A percentile compares a stretch with the other conserved stretches of the same genome.
phyloP scores from a whole-genome alignment of 1,284 basidiomycete species.

The Naganishia albida region DNA sequence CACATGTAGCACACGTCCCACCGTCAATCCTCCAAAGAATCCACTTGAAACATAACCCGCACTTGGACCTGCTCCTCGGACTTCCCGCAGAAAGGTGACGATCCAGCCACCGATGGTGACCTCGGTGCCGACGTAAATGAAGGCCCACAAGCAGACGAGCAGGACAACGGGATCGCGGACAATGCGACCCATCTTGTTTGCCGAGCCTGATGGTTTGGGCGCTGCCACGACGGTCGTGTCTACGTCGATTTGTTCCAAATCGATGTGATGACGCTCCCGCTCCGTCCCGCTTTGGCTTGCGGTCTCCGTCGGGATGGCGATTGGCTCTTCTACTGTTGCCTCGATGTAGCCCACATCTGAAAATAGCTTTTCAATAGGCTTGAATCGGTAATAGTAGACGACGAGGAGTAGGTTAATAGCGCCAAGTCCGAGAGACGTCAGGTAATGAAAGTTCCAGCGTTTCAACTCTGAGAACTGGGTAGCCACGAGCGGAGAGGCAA shows the following conservation, averaged over 20 bases:
- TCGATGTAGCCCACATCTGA: conserved; percentile 26
- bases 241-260: not conserved
- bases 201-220: conserved; percentile 6
- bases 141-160: conserved; percentile 24
- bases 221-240: not conserved
- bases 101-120: conserved; percentile 34
- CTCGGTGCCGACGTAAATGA: conserved; percentile 33
- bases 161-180: conserved; percentile 25
- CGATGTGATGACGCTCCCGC: not conserved
- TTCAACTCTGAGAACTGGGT: conserved; percentile 64
- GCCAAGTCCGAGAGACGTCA: conserved; percentile 63
- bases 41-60: conserved; percentile 31
- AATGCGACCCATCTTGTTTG: conserved; percentile 27
- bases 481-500: conserved; percentile 65
- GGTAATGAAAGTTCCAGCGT: conserved; percentile 65
- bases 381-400: conserved; percentile 57
- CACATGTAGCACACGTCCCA: conserved; percentile 28
- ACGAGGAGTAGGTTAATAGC: conserved; percentile 56
- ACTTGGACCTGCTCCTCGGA: conserved; percentile 16
- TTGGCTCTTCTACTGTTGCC: not conserved
- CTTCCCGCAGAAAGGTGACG: conserved; percentile 26
- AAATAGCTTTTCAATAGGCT: conserved; percentile 59
- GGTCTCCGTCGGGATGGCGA: not conserved
- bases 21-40: conserved; percentile 32
- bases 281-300: not conserved